phyloP scores from a whole-genome alignment of 2,329 filamentous ascomycete genomes.

The Neospermospora avenae region DNA sequence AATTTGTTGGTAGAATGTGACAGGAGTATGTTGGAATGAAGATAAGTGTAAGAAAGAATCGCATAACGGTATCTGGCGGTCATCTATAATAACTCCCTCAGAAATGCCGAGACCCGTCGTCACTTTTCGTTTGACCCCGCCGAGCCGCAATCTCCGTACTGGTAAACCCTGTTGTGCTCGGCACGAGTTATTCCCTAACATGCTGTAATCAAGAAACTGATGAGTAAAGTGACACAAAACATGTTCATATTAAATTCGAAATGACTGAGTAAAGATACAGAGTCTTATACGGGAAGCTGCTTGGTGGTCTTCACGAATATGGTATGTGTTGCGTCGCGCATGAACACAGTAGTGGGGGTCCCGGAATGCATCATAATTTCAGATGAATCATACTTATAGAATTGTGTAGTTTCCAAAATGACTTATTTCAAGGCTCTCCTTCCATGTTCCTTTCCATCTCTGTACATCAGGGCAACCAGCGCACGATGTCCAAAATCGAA shows the following conservation, averaged over 20 bases:
- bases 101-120: background rate
- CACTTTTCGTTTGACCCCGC: background rate
- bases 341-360: background rate
- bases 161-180: background rate
- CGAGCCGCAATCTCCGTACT: background rate
- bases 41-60: background rate
- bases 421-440: background rate
- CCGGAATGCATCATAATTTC: too few relatives aligned
- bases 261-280: background rate
- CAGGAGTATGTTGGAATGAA: background rate
- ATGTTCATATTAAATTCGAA: background rate
- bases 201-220: background rate
- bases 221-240: background rate
- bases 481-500: background rate
- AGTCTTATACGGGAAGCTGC: background rate
- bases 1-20: background rate
- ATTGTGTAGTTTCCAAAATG: background rate
- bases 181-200: background rate
- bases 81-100: background rate
- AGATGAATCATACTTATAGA: background rate
- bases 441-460: background rate
- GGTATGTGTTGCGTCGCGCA: background rate
- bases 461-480: background rate
- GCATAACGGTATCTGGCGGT: background rate
- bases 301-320: background rate